Percentiles rank a stretch among this genome's conserved stretches.
These are phyloP conservation scores for Hypocrella siamensis DNA, from an alignment of 2,329 filamentous ascomycete genomes.

Conservation along the genomic window DNA sequence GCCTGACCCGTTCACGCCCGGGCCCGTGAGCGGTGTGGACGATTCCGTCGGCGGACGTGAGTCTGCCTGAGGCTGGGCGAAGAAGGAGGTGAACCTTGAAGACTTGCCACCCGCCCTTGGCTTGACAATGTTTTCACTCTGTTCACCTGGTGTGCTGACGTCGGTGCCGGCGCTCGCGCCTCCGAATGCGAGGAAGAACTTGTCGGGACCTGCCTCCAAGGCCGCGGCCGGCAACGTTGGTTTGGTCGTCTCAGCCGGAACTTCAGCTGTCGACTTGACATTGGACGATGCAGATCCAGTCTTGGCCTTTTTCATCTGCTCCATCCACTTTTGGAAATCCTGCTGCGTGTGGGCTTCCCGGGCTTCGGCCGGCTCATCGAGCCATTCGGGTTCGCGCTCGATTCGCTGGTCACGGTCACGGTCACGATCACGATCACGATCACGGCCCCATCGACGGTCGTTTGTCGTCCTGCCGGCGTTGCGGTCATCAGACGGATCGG, in stretches of 20 bases:
- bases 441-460: too few species aligned
- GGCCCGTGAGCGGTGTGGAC: constrained; percentile 24
- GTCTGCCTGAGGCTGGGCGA: constrained; percentile 36
- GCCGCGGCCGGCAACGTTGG: constrained; percentile 43
- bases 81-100: constrained; percentile 78
- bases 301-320: constrained; percentile 63
- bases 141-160: constrained; percentile 35
- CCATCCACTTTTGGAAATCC: constrained; percentile 91
- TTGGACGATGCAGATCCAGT: constrained; percentile 12
- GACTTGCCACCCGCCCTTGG: constrained; percentile 47
- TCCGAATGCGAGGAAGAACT: constrained; percentile 53
- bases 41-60: constrained; percentile 32
- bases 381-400: constrained; percentile 83
- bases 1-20: constrained; percentile 6
- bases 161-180: constrained; percentile 24
- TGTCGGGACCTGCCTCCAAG: constrained; percentile 54
- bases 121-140: constrained; percentile 25
- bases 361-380: constrained; percentile 60
- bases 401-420: constrained; percentile 40
- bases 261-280: constrained; percentile 16
- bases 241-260: constrained; percentile 30
- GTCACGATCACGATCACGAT: constrained; percentile 38
- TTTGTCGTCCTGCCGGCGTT: constrained; percentile 27
- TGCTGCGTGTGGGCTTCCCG: constrained; percentile 64
- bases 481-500: constrained; percentile 38